These are phyloP conservation scores for Xylaria sp. DNA, from an alignment of 2,329 filamentous ascomycete species.

Conservation along the genomic window DNA sequence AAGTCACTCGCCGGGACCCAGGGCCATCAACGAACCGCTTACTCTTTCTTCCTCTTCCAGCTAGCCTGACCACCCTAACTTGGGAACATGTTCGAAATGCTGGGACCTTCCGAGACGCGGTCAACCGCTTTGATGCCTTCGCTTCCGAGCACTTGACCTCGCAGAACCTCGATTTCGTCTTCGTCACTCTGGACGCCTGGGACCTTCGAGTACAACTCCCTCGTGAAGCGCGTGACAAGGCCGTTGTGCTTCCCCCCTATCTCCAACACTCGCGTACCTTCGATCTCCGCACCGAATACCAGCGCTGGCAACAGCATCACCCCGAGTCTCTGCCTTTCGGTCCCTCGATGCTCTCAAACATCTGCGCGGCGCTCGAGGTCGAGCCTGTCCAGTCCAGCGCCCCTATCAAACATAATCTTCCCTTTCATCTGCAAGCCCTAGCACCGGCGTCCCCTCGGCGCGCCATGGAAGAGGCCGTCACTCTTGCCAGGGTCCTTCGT, in stretches of 20 bases:
- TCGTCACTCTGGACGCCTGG: conserved; percentile 98
- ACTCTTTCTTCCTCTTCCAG: conserved; percentile 49
- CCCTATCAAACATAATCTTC: conserved; percentile 97
- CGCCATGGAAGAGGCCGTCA: conserved; percentile 97
- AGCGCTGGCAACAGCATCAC: conserved; percentile 97
- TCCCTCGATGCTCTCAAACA: conserved; percentile 92
- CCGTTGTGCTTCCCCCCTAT: conserved; percentile 93
- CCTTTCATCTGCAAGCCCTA: conserved; percentile 94
- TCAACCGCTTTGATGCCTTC: conserved; percentile 93
- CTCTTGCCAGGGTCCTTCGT: conserved; percentile 86
- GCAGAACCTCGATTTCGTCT: conserved; percentile 95
- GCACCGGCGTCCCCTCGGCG: conserved; percentile 93
- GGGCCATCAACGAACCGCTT: conserved; percentile 8
- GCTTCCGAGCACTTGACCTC: conserved; percentile 87
- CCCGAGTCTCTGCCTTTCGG: conserved; percentile 97
- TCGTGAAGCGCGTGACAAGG: conserved; percentile 96
- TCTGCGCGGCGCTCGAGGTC: conserved; percentile 96
- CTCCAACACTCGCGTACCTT: conserved; percentile 97
- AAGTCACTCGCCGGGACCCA: conserved; percentile 54
- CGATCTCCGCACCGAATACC: conserved; percentile 95
- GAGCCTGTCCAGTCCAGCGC: conserved; percentile 97
- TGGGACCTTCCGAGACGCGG: conserved; percentile 94
- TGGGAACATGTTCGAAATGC: conserved; percentile 99
- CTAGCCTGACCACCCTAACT: conserved; percentile 94
- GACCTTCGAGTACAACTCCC: conserved; percentile 97